These are phyloP conservation scores for Sanghuangporus weigelae DNA, from an alignment of 1,284 basidiomycete species.

Conservation along the genomic window DNA sequence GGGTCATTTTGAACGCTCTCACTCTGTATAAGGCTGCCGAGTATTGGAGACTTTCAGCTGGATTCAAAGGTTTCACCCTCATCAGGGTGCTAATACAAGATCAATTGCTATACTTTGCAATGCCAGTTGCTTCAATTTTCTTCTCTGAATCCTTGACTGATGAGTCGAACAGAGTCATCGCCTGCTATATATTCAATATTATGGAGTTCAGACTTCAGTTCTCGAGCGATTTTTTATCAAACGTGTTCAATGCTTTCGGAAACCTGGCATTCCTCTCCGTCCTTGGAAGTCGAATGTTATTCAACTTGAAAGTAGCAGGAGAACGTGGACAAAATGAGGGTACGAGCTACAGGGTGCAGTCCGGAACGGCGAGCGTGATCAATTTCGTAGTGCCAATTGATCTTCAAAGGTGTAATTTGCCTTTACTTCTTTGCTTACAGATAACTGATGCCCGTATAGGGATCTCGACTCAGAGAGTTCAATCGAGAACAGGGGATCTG, in stretches of 20 bases:
- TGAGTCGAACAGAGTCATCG: background rate
- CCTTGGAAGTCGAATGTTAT: background rate
- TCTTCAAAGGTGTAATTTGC: no score
- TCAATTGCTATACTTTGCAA: background rate
- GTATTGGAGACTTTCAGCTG: background rate
- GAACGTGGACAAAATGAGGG: background rate
- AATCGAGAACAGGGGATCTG: no score
- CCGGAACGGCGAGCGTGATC: background rate
- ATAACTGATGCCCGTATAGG: no score
- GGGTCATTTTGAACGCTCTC: background rate
- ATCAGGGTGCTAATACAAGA: conserved; percentile 1
- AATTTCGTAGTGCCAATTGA: background rate
- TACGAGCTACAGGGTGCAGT: background rate
- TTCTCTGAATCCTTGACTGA: background rate
- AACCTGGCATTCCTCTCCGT: background rate
- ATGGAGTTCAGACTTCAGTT: background rate
- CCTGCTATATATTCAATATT: background rate
- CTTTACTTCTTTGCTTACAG: no score
- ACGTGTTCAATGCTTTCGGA: background rate
- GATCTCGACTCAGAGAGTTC: no score
- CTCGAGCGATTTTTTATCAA: background rate
- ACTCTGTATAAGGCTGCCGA: background rate
- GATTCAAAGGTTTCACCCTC: background rate
- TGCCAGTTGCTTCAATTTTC: background rate
- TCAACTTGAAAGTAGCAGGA: background rate